These are phyloP conservation scores for Vinca minor DNA, from an alignment of 257 asterid genomes.

Conservation along the genomic window DNA sequence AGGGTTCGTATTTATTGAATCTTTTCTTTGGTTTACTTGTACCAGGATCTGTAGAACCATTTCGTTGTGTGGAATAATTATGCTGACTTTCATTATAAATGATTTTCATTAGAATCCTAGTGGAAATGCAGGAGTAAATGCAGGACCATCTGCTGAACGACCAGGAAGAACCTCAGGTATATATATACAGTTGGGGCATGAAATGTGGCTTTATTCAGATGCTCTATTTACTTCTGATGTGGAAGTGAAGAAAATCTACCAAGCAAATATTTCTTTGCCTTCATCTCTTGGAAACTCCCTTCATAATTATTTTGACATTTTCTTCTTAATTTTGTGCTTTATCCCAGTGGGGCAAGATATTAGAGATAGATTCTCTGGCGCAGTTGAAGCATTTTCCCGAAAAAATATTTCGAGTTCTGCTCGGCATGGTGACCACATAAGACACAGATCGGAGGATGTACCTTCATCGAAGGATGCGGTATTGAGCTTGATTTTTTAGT, in stretches of 20 bases:
- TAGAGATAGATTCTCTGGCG: slow-evolving; percentile 74
- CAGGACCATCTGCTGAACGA: slow-evolving; percentile 81
- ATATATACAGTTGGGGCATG: background rate
- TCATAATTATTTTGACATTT: background rate
- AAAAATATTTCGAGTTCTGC: slow-evolving; percentile 54
- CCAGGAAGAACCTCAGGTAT: slow-evolving; percentile 79
- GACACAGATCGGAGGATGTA: slow-evolving; percentile 60
- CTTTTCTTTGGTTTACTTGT: slow-evolving; percentile 9
- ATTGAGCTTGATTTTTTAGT: slow-evolving; percentile 14
- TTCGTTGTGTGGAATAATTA: slow-evolving; percentile 11
- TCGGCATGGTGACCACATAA: slow-evolving; percentile 58
- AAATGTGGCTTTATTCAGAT: background rate
- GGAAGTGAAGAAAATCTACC: background rate
- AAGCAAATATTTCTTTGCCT: background rate
- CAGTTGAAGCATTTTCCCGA: slow-evolving; percentile 79
- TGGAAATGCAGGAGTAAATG: slow-evolving; percentile 51
- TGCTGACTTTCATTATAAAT: background rate
- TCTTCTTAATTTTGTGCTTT: slow-evolving; percentile 10
- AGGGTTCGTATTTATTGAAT: slow-evolving; percentile 39
- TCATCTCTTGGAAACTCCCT: background rate
- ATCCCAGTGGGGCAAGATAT: slow-evolving; percentile 61
- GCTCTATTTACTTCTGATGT: background rate
- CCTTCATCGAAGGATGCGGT: slow-evolving; percentile 97
- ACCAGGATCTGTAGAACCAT: background rate
- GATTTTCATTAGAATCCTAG: slow-evolving; percentile 48